phyloP scores from a whole-genome alignment of 192 early-diverging fungal genomes.

The Backusella liffmaniae region DNA sequence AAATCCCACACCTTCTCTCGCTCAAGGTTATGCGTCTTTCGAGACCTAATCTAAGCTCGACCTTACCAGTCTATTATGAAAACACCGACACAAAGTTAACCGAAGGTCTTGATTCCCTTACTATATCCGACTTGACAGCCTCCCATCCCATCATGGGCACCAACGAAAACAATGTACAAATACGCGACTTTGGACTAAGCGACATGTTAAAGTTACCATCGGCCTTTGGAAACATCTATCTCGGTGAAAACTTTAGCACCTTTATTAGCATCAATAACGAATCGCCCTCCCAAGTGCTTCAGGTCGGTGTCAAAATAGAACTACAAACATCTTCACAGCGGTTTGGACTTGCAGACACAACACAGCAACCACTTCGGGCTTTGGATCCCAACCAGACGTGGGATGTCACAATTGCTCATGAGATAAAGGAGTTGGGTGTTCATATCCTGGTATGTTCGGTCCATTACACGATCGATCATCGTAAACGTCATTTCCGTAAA shows the following conservation, averaged over 20 bases:
- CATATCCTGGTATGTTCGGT: conserved; percentile 90
- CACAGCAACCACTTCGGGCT: conserved; percentile 24
- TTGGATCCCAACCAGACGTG: conserved; percentile 69
- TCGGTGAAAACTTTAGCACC: conserved; percentile 89
- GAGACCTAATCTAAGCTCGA: conserved; percentile 48
- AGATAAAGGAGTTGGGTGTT: conserved; percentile 93
- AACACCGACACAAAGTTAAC: background rate
- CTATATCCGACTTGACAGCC: conserved; percentile 19
- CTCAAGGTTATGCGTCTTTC: conserved; percentile 93
- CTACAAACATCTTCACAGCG: conserved; percentile 86
- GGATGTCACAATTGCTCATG: conserved; percentile 83
- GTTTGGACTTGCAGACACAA: conserved; percentile 70
- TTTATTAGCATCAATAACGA: conserved; percentile 93
- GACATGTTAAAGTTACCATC: conserved; percentile 78
- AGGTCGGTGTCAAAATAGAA: conserved; percentile 76
- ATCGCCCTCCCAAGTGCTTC: conserved; percentile 57
- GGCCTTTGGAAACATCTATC: conserved; percentile 90
- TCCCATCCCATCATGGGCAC: conserved; percentile 21
- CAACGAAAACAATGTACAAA: conserved; percentile 28
- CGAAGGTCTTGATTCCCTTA: conserved; percentile 22
- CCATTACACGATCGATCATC: conserved; percentile 72
- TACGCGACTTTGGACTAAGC: conserved; percentile 60
- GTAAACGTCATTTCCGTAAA: conserved; percentile 75
- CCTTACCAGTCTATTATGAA: conserved; percentile 36
- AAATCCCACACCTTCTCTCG: conserved; percentile 64